Percentiles rank a stretch among this genome's conserved stretches.
phyloP scores from a whole-genome alignment of 257 asterid genomes.

The Jacaranda mimosifolia region DNA sequence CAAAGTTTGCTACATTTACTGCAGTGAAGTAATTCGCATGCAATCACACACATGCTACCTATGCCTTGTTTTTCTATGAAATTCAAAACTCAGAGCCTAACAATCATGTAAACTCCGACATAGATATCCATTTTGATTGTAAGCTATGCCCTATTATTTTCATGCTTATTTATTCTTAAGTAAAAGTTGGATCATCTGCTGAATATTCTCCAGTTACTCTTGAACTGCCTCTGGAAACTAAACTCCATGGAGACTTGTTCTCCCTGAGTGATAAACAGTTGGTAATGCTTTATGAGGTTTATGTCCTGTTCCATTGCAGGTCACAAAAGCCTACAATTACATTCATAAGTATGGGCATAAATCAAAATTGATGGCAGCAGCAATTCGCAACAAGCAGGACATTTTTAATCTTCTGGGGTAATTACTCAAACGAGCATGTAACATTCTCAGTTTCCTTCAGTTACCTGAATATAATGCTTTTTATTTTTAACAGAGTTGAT shows the following conservation, averaged over 20 bases:
- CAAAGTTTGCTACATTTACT: neutral
- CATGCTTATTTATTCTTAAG: neutral
- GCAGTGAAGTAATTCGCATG: neutral
- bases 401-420: conserved; percentile 89
- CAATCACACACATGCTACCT: neutral
- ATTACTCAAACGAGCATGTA: conserved; percentile 17
- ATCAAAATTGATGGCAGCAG: conserved; percentile 94
- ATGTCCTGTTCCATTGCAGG: conserved; percentile 52
- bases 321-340: conserved; percentile 90
- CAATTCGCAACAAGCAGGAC: conserved; percentile 95
- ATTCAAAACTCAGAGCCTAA: neutral
- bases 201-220: too few species aligned
- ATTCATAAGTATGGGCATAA: conserved; percentile 85
- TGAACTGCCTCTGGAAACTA: too few species aligned
- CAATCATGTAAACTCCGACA: neutral
- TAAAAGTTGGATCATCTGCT: too few species aligned
- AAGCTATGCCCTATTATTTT: neutral
- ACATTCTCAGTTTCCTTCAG: neutral
- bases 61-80: neutral
- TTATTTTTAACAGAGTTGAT: conserved; percentile 67
- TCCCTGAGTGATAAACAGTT: neutral
- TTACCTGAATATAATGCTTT: conserved; percentile 25
- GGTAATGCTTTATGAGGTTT: conserved; percentile 33
- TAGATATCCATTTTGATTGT: neutral
- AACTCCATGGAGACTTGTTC: too few species aligned